Base-by-base conservation (phyloP, 2,329 filamentous ascomycete species). In the Claviceps sorghi region DNA sequence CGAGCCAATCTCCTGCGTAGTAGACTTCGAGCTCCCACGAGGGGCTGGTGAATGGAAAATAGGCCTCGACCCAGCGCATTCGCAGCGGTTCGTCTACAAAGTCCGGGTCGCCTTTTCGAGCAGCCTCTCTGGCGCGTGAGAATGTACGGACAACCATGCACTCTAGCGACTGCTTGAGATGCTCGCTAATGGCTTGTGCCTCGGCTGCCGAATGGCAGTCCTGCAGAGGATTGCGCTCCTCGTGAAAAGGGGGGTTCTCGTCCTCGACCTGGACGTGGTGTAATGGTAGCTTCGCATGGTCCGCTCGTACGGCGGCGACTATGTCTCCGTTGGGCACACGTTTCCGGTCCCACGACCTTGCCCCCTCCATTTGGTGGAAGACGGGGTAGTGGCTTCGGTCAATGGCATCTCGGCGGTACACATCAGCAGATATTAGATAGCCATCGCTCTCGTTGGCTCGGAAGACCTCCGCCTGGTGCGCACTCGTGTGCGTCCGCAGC, bases 311-410 rank as follows among this genome's bases (percentile, higher is more conserved):
- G 13, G 79, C 77, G 17, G 79, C 72, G 1, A 78, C 78, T 19
- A 89, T 65, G 57, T 84, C 77, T 19, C 74, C 75, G 54, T 67
- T 72, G 52, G 72, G 74, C 45, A 78, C 78, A 64, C 72, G 76
- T 30, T 65, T 73, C 10, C 88, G 79, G 63, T 93, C 85, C 91
- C 93, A 98, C 51, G 89, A 84, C 59, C 85, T 78, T 9, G 91
- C 91, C 13, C 89, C 91, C 67, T 98, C 93, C 90, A 97, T 97
- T 71, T 98, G 93, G 69, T 98, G 93, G 68, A 98, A 98, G 54
- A 95, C 82, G 0, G 93, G 93, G 69, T 97, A 97, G 69, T 98
- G 93, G 60, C 84, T 93, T 53, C 87, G 81, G 69, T 98, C 93
- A 62, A 98, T 85, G 53, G 91, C 90, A 77, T 98, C 93, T 58